phyloP scores from a whole-genome alignment of 2,329 filamentous ascomycete species.

The Lasiodiplodia gonubiensis region DNA sequence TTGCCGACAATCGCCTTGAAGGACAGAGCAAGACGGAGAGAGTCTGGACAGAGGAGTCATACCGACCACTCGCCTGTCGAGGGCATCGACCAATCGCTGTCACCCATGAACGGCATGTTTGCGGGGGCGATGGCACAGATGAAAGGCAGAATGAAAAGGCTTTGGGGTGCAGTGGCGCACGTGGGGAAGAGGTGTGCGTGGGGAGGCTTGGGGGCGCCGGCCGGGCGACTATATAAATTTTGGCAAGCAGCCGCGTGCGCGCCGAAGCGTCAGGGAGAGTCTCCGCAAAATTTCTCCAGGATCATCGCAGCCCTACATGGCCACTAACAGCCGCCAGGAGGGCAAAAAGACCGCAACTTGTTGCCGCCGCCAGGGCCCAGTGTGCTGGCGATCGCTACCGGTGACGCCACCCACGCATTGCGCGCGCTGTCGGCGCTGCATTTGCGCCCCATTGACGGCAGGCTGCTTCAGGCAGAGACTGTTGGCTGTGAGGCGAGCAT shows the following conservation, averaged over 20 bases:
- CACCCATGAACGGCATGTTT: slow-evolving; percentile 22
- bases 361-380: not conserved
- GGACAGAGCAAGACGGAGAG: not conserved
- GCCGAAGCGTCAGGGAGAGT: not conserved
- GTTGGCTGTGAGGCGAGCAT: not conserved
- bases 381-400: not conserved
- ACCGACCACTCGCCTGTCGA: slow-evolving; percentile 15
- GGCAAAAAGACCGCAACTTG: not conserved
- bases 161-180: not conserved
- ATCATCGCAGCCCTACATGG: slow-evolving; percentile 20
- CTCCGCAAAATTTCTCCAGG: slow-evolving; percentile 27
- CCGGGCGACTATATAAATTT: slow-evolving; percentile 14
- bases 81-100: slow-evolving; percentile 12
- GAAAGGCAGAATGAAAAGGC: not conserved
- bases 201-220: not conserved
- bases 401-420: not conserved
- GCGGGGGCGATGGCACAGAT: not conserved
- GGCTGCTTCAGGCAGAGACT: too few species aligned
- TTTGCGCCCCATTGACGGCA: not conserved
- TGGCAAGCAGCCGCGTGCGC: slow-evolving; percentile 7
- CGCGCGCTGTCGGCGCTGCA: not conserved
- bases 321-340: not conserved
- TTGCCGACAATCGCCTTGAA: slow-evolving; percentile 18
- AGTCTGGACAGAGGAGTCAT: slow-evolving; percentile 17
- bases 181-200: slow-evolving; percentile 20